Conservation (phyloP, 2,329 filamentous ascomycete species). For the Alternaria triticina region DNA sequence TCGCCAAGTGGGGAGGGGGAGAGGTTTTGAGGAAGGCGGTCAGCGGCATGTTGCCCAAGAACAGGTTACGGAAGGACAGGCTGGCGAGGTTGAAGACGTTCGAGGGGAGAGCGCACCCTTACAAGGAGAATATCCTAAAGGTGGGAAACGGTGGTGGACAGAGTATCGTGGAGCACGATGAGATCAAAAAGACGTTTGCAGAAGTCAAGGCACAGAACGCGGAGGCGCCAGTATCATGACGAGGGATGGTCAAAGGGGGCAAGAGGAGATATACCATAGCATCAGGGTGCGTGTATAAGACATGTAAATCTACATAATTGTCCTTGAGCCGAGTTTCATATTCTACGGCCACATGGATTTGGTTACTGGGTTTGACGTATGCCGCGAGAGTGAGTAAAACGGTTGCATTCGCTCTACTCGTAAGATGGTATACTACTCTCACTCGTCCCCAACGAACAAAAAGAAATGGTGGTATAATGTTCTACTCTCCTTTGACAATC, state of each 20-base stretch:
- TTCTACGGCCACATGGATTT: background rate
- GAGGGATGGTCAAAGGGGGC: background rate
- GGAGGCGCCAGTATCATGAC: slow-evolving; percentile 29
- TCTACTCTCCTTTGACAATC: slow-evolving; percentile 32
- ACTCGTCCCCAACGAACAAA: slow-evolving; percentile 11
- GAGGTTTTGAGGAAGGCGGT: slow-evolving; percentile 93
- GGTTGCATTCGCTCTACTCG: background rate
- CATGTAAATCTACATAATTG: background rate
- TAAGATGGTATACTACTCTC: slow-evolving; percentile 21
- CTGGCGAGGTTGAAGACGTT: slow-evolving; percentile 92
- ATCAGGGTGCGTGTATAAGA: background rate
- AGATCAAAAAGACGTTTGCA: slow-evolving; percentile 48
- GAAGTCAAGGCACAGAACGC: slow-evolving; percentile 22
- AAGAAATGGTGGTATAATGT: slow-evolving; percentile 33
- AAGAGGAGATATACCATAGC: background rate
- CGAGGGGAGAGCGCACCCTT: slow-evolving; percentile 90
- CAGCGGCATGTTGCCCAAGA: slow-evolving; percentile 97
- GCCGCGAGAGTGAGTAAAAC: background rate
- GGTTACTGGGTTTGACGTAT: background rate
- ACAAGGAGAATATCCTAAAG: slow-evolving; percentile 83
- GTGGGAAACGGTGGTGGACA: slow-evolving; percentile 58
- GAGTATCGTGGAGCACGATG: slow-evolving; percentile 43
- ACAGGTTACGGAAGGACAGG: slow-evolving; percentile 85
- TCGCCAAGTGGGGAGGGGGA: slow-evolving; percentile 90
- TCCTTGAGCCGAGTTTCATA: background rate